phyloP scores from a whole-genome alignment of 108 stramenopile species.

The Schizochytrium sp. region DNA sequence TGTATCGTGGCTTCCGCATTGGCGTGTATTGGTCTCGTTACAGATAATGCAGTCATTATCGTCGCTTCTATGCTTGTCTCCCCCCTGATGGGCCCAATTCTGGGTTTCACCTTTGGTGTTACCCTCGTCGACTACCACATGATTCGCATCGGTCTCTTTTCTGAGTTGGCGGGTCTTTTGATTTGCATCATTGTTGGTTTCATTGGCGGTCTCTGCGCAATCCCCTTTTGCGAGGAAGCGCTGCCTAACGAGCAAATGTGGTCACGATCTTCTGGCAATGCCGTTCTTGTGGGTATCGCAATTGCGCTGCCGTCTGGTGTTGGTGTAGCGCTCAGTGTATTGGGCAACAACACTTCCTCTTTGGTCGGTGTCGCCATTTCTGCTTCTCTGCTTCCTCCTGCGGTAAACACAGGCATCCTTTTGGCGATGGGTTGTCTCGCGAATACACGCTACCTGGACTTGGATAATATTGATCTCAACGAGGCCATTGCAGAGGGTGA shows the following conservation, averaged over 20 bases:
- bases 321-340: constrained; percentile 84
- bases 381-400: constrained; percentile 89
- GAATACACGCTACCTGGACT: constrained; percentile 18
- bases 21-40: constrained; percentile 84
- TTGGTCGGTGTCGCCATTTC: constrained; percentile 89
- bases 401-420: constrained; percentile 81
- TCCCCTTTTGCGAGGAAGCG: constrained; percentile 67
- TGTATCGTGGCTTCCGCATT: constrained; percentile 81
- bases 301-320: constrained; percentile 88
- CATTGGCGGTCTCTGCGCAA: constrained; percentile 67
- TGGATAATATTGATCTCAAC: background rate
- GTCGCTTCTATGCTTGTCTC: constrained; percentile 88
- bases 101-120: constrained; percentile 78
- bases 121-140: constrained; percentile 80
- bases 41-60: constrained; percentile 82
- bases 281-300: constrained; percentile 78
- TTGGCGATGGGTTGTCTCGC: constrained; percentile 3
- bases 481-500: background rate
- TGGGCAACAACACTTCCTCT: constrained; percentile 83
- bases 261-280: constrained; percentile 70
- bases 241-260: constrained; percentile 85
- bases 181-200: constrained; percentile 81
- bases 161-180: constrained; percentile 78
- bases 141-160: constrained; percentile 70
- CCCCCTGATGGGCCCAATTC: constrained; percentile 80